Base-by-base conservation (phyloP, 2,329 filamentous ascomycete genomes). In the Teratosphaeria epicoccoides region DNA sequence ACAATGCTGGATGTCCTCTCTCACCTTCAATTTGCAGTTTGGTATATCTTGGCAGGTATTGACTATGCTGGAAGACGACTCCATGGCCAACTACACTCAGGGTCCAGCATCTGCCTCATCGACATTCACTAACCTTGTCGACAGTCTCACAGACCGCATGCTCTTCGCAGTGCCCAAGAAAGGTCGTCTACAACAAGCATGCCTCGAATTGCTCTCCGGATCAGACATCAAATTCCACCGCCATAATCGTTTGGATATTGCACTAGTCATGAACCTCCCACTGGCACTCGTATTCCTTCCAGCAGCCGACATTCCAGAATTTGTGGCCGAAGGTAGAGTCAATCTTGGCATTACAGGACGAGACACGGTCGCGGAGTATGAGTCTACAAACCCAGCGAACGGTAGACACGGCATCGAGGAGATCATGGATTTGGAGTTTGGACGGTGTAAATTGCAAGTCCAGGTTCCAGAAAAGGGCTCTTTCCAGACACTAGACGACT, bases 141-240 rank as follows among this genome's bases (percentile, higher is more conserved):
- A 40, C n/a, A 61, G 89, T 75, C 79, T 96, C 68, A 88, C 93
- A 77, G 90, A 91, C 66, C 86, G 93, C 59, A 80, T 97, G 52
- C 81, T 97, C 57, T 96, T 98, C 68, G 93, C 93, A 56, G 88
- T 98, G n/a, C 93, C 93, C 55, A 98, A 98, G 76, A 98, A 98
- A 85, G 93, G 93, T 58, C 87, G 93, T 52, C 83, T 98, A 51
- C 87, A 96, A 71, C 81, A 88, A 72, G 82, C 88, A 53, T 83
- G 87, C 50, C 81, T 98, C 48, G 89, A 97, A 69, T 83, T 98
- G 49, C 85, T 98, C 50, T 80, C 90, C 66, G 93, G 93, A 59
- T 88, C 87, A 63, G 93, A 98, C 70, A 91, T 98, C 63, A 89
- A 98, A 70, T 98, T 98, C 76, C 84, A 87, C 69, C 85, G 93